These are phyloP conservation scores for Pichia paraexigua DNA, from an alignment of 805 yeast genomes.

Conservation along the genomic window DNA sequence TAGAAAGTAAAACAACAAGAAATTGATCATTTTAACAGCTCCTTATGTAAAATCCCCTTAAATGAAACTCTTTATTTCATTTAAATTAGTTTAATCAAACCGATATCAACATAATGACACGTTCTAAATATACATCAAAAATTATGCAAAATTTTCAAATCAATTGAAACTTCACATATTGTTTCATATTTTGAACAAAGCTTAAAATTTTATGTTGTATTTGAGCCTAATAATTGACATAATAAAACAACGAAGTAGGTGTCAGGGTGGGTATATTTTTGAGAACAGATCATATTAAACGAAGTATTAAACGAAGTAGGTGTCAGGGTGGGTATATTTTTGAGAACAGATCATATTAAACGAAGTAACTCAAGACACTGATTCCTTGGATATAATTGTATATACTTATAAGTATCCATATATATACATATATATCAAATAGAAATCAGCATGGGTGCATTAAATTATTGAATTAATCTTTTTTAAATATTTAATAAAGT, in stretches of 20 bases:
- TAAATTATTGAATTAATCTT: not conserved
- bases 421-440: not conserved
- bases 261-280: not conserved
- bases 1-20: not conserved
- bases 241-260: not conserved
- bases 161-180: not conserved
- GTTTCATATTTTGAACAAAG: not conserved
- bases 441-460: constrained; percentile 9
- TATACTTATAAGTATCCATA: not conserved
- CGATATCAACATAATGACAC: not conserved
- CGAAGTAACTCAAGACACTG: not conserved
- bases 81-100: not conserved
- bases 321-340: not conserved
- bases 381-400: not conserved
- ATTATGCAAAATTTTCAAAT: not conserved
- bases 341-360: not conserved
- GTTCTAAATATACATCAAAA: constrained; percentile 2
- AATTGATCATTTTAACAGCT: not conserved
- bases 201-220: not conserved
- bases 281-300: too few species aligned
- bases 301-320: not conserved
- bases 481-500: not conserved
- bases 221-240: not conserved
- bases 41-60: constrained; percentile 5
- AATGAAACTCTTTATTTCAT: not conserved